Evolutionary conservation across 768 basidiomycete genomes (phyloP), one percentile per base, ranked within the genome.

Genomic region (Russula abietina): DNA sequence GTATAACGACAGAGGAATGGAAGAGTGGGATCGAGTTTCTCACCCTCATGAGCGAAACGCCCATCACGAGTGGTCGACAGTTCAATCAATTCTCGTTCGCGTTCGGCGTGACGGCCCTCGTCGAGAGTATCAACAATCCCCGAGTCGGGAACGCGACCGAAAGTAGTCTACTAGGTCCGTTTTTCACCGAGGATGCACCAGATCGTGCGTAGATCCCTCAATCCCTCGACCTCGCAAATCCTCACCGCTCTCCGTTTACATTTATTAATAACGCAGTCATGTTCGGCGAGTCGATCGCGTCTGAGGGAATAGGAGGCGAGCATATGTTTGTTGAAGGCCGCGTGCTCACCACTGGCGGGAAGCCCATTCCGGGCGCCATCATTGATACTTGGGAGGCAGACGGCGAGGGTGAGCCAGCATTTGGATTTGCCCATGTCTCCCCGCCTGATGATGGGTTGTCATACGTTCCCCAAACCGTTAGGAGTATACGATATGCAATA

Each of bases 221-320:
- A 36, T 12, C 36, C 3, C 38, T 17, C 38, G 38, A 38, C 38
- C 38, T 38, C 33, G 1, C 33, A 36, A 12, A 36, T 36, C 38
- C 14, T 38, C 38, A 38, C 38, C 38, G 38, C 10, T 38, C 38
- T 38, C 4, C 38, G 16, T 39, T 14, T 24, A n/a, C 46, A 43
- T n/a, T n/a, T 22, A 6, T 24, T 28, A 4, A 2, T 30, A 36
- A 24, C 14, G 17, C 64, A 91, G 90, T 91, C 59, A 72, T 77
- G n/a, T 72, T 80, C 10, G 91, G 91, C 4, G 89, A 80, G 2
- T 83, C 85, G 17, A 94, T 93, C 56, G 89, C 91, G 6, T 90
- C 90, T 0, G 91, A 92, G 73, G 91, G 87, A 62, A 91, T 88
- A 10, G 43, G 43, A 10, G 43, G 43, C 19, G 43, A 43, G 43